Evolutionary conservation across 495 filamentous ascomycete species (phyloP).

Genomic region (Jackrogersella multiformis): DNA sequence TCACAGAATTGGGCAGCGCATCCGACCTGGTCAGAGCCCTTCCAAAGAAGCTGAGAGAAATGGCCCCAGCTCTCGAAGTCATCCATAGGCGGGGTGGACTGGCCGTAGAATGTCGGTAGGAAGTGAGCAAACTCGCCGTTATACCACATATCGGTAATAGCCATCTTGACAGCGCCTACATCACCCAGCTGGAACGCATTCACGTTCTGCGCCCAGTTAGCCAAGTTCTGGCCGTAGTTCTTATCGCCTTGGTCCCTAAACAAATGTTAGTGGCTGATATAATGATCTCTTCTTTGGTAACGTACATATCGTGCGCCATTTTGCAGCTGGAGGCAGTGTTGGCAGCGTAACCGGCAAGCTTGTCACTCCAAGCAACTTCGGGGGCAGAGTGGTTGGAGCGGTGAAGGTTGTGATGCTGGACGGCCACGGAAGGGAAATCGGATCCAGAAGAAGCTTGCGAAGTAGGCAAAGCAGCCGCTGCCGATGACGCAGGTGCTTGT

Average conservation of each 20-base stretch:
- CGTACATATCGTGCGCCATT: conserved; percentile 82
- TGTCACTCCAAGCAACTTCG: conserved; percentile 68
- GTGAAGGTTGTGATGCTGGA: conserved; percentile 85
- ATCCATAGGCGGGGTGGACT: conserved; percentile 60
- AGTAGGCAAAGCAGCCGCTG: neutral
- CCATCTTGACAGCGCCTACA: conserved; percentile 63
- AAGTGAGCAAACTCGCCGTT: conserved; percentile 71
- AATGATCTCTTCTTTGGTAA: conserved; percentile 15
- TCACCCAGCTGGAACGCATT: conserved; percentile 43
- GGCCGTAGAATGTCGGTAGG: conserved; percentile 50
- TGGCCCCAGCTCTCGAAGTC: conserved; percentile 81
- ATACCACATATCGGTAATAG: conserved; percentile 84
- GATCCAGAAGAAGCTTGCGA: neutral
- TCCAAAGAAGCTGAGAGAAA: conserved; percentile 93
- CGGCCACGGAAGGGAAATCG: conserved; percentile 57
- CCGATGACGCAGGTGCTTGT: neutral
- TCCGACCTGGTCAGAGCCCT: conserved; percentile 71
- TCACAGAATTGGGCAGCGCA: conserved; percentile 70
- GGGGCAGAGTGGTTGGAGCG: conserved; percentile 82
- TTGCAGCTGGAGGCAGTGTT: conserved; percentile 63
- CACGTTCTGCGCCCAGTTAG: conserved; percentile 50
- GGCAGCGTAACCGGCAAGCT: conserved; percentile 69
- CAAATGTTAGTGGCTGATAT: conserved; percentile 33
- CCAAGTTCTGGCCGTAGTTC: conserved; percentile 89
- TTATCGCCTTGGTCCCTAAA: conserved; percentile 62